Percentiles rank a stretch among this genome's conserved stretches.
These are phyloP conservation scores for Fusarium redolens DNA, from an alignment of 2,329 filamentous ascomycete genomes.

Conservation along the genomic window DNA sequence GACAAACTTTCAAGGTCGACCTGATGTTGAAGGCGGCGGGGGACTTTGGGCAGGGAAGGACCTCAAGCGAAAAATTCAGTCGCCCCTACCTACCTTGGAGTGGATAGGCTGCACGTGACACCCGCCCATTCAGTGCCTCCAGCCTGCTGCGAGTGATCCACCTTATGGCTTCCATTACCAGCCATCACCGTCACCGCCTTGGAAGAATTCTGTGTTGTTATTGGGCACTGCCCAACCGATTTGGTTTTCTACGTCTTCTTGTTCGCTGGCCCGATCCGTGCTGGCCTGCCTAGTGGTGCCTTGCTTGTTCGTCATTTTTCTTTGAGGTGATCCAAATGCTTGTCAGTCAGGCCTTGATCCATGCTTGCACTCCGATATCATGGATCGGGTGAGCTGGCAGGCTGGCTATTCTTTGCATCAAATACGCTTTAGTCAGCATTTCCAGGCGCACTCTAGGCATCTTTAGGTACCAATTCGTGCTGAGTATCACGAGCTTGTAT, in stretches of 20 bases:
- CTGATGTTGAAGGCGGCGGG: slow-evolving; percentile 57
- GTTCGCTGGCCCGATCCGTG: slow-evolving; percentile 25
- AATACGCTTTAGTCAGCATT: slow-evolving; percentile 29
- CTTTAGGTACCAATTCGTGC: slow-evolving; percentile 26
- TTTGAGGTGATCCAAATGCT: slow-evolving; percentile 10
- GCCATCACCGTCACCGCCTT: slow-evolving; percentile 44
- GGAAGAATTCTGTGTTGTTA: slow-evolving; percentile 35
- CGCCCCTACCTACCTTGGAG: slow-evolving; percentile 43
- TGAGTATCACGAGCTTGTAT: slow-evolving; percentile 1
- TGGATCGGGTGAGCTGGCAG: slow-evolving; percentile 9
- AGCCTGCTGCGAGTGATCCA: slow-evolving; percentile 24
- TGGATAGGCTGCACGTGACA: slow-evolving; percentile 51
- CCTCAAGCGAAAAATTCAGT: slow-evolving; percentile 59
- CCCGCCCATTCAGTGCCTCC: slow-evolving; percentile 30
- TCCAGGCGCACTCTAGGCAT: slow-evolving; percentile 9
- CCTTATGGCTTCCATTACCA: slow-evolving; percentile 29
- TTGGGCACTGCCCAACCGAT: slow-evolving; percentile 35
- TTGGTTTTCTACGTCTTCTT: slow-evolving; percentile 18
- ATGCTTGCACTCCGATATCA: slow-evolving; percentile 19
- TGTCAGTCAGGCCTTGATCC: slow-evolving; percentile 9
- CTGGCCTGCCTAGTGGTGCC: slow-evolving; percentile 28
- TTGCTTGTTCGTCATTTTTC: slow-evolving; percentile 16
- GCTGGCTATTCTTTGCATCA: not conserved
- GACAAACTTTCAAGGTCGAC: slow-evolving; percentile 52
- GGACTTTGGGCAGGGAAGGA: slow-evolving; percentile 53